phyloP scores from a whole-genome alignment of 163 green algal species.

The Coccomyxa subellipsoidea region DNA sequence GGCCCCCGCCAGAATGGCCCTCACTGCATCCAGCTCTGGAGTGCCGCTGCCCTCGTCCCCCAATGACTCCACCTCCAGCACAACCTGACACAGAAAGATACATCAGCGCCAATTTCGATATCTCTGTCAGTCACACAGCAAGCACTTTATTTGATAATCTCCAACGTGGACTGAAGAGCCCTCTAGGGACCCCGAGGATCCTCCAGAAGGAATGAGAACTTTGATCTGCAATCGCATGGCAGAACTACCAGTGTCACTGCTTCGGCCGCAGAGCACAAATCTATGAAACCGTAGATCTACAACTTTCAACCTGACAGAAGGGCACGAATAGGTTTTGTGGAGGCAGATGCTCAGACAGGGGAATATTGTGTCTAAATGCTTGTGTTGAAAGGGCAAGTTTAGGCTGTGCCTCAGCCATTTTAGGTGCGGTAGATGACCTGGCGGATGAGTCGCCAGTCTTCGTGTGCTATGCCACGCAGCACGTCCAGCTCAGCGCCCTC shows the following conservation, averaged over 20 bases:
- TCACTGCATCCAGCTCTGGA: not conserved
- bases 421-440: not conserved
- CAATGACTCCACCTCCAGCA: not conserved
- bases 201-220: too few species aligned
- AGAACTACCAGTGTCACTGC: not conserved
- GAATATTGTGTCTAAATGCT: not conserved
- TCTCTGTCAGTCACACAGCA: not conserved
- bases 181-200: too few species aligned
- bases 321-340: not conserved
- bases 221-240: not conserved
- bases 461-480: conserved; percentile 41
- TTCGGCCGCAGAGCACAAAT: not conserved
- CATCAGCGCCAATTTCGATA: not conserved
- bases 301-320: not conserved
- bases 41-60: not conserved
- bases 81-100: not conserved
- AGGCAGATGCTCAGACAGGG: not conserved
- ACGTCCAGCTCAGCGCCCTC: conserved; percentile 68
- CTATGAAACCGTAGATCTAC: not conserved
- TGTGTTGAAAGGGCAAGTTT: too few species aligned
- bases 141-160: not conserved
- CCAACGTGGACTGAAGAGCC: not conserved
- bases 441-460: conserved; percentile 38
- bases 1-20: not conserved
- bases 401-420: not conserved